These are phyloP conservation scores for Baudoinia panamericana DNA, from an alignment of 495 filamentous ascomycete species.

Conservation along the genomic window DNA sequence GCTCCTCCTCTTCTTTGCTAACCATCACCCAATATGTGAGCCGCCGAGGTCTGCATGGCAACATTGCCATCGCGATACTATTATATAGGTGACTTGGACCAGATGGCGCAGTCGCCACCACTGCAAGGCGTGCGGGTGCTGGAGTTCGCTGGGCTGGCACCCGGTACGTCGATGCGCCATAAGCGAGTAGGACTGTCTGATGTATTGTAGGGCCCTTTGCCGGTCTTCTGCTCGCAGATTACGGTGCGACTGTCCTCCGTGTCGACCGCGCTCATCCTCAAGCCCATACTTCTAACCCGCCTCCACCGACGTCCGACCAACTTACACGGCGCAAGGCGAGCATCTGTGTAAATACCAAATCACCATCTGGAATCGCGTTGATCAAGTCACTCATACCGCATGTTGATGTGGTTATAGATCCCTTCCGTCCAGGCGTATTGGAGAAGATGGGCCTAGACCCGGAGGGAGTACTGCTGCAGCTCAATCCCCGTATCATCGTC, in stretches of 20 bases:
- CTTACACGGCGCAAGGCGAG: slow-evolving; percentile 69
- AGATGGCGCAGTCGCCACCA: slow-evolving; percentile 37
- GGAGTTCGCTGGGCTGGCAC: slow-evolving; percentile 80
- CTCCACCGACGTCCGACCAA: slow-evolving; percentile 45
- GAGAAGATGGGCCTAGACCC: slow-evolving; percentile 71
- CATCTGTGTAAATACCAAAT: slow-evolving; percentile 65
- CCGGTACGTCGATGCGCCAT: slow-evolving; percentile 41
- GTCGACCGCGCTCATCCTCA: slow-evolving; percentile 52
- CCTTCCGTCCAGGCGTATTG: slow-evolving; percentile 79
- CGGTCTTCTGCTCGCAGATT: slow-evolving; percentile 77
- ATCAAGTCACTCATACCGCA: slow-evolving; percentile 48
- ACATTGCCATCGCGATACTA: slow-evolving; percentile 9
- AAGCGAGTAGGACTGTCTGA: slow-evolving; percentile 4
- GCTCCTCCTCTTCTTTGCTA: slow-evolving; percentile 1
- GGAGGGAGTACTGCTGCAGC: slow-evolving; percentile 40
- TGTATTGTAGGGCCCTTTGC: slow-evolving; percentile 61
- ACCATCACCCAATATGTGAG: slow-evolving; percentile 6
- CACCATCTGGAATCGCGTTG: slow-evolving; percentile 44
- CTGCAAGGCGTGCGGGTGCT: slow-evolving; percentile 67
- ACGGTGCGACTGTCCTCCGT: slow-evolving; percentile 75
- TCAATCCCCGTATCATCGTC: slow-evolving; percentile 68
- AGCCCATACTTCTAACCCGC: slow-evolving; percentile 25
- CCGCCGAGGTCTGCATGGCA: slow-evolving; percentile 2
- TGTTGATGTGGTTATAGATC: slow-evolving; percentile 79
- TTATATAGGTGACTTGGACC: neutral